phyloP scores from a whole-genome alignment of 2,329 filamentous ascomycete genomes.

The Ascochyta fabae region DNA sequence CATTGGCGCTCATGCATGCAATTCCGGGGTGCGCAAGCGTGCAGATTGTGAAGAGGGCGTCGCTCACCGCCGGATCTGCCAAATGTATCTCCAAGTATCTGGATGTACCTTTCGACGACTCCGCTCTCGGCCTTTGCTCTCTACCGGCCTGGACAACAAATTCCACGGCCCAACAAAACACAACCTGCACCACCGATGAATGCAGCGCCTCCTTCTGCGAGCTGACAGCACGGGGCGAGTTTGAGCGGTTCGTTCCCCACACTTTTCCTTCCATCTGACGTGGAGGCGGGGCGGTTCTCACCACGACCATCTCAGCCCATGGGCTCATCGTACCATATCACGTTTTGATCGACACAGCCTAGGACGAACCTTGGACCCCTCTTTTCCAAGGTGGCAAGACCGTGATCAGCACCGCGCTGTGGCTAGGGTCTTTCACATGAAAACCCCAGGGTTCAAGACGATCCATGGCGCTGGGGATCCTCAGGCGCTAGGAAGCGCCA shows the following conservation, averaged over 20 bases:
- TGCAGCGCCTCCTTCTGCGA: constrained; percentile 1
- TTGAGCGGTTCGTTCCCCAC: constrained; percentile 1
- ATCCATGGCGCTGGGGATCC: background rate
- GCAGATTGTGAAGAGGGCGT: constrained; percentile 1
- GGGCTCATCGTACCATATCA: constrained; percentile 9
- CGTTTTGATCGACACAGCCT: constrained; percentile 13
- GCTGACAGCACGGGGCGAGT: background rate
- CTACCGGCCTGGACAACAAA: constrained; percentile 1
- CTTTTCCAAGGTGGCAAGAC: constrained; percentile 12
- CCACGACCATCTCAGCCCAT: constrained; percentile 10
- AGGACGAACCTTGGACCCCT: constrained; percentile 10
- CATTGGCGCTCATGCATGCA: constrained; percentile 10
- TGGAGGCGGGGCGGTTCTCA: constrained; percentile 7
- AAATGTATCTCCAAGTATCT: constrained; percentile 6
- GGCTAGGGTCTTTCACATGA: constrained; percentile 18
- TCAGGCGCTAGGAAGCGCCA: constrained; percentile 1
- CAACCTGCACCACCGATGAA: constrained; percentile 1
- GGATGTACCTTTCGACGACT: constrained; percentile 4
- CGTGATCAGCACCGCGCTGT: constrained; percentile 11
- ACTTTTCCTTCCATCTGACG: background rate
- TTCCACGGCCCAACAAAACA: background rate
- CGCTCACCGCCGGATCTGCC: constrained; percentile 6
- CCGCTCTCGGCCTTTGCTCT: constrained; percentile 2
- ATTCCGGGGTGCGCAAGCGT: constrained; percentile 9
- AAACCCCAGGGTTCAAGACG: constrained; percentile 1